Percentiles rank a stretch among this genome's conserved stretches.
phyloP scores from a whole-genome alignment of 129 eudicot genomes.

The Scalesia atractyloides region DNA sequence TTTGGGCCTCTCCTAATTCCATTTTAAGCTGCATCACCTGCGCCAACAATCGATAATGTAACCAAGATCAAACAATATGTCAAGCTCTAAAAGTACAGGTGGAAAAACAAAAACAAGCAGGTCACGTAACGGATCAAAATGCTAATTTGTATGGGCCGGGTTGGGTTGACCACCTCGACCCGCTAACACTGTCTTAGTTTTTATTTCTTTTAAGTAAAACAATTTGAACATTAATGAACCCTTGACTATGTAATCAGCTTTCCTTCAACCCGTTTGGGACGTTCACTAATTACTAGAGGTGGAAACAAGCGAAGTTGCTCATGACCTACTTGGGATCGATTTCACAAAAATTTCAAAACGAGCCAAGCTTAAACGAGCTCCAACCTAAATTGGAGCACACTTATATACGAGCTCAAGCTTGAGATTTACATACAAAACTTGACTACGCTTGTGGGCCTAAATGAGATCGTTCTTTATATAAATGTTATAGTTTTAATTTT shows the following conservation, averaged over 20 bases:
- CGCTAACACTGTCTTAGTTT: background rate
- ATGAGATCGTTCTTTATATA: background rate
- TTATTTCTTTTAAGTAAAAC: background rate
- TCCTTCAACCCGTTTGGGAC: background rate
- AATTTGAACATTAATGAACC: background rate
- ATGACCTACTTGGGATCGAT: background rate
- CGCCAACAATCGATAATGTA: slow-evolving; percentile 24
- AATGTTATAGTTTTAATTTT: background rate
- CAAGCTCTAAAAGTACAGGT: background rate
- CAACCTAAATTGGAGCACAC: background rate
- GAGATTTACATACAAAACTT: background rate
- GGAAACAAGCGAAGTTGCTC: no score
- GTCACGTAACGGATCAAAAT: background rate
- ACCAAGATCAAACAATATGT: slow-evolving; percentile 13
- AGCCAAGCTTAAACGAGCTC: background rate
- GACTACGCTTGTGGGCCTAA: background rate
- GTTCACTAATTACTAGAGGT: no score
- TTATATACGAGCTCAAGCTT: background rate
- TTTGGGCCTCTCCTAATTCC: slow-evolving; percentile 45
- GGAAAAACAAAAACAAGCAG: no score
- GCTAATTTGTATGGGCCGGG: background rate
- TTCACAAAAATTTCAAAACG: no score
- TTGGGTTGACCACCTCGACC: background rate
- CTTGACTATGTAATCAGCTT: background rate
- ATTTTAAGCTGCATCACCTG: slow-evolving; percentile 55